A percentile compares a stretch with the other conserved stretches of the same genome.
phyloP scores from a whole-genome alignment of 371 early-diverging fungal genomes.

The Mucor racemosus region DNA sequence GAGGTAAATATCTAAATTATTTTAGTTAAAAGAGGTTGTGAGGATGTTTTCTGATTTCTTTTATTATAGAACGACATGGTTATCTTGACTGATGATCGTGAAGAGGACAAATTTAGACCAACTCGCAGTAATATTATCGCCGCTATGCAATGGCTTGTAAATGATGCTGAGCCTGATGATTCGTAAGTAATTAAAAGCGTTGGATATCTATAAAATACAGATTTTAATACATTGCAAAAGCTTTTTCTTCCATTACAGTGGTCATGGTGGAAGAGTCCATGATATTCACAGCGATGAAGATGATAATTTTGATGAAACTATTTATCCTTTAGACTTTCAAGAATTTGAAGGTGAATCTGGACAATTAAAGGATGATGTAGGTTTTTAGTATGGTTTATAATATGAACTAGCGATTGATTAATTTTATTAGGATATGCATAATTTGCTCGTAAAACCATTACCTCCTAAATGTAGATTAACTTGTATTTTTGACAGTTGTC shows the following conservation, averaged over 20 bases:
- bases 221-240: background rate
- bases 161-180: slow-evolving; percentile 85
- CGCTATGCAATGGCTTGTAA: slow-evolving; percentile 90
- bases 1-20: slow-evolving; percentile 35
- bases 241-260: slow-evolving; percentile 80
- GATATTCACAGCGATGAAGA: slow-evolving; percentile 77
- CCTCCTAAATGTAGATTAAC: slow-evolving; percentile 87
- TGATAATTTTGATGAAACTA: slow-evolving; percentile 70
- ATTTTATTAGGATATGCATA: slow-evolving; percentile 63
- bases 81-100: slow-evolving; percentile 87
- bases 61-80: slow-evolving; percentile 67
- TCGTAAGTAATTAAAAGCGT: slow-evolving; percentile 50
- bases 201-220: background rate
- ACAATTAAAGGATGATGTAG: slow-evolving; percentile 84
- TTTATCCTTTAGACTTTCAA: slow-evolving; percentile 83
- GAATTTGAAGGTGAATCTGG: slow-evolving; percentile 61
- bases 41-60: background rate
- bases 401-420: background rate
- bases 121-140: slow-evolving; percentile 79
- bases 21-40: background rate
- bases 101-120: slow-evolving; percentile 68
- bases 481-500: slow-evolving; percentile 85
- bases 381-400: background rate
- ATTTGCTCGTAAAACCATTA: slow-evolving; percentile 78
- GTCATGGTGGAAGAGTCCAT: slow-evolving; percentile 80